Evolutionary conservation across 257 asterid species (phyloP).

Genomic region (Nicotiana otophora): DNA sequence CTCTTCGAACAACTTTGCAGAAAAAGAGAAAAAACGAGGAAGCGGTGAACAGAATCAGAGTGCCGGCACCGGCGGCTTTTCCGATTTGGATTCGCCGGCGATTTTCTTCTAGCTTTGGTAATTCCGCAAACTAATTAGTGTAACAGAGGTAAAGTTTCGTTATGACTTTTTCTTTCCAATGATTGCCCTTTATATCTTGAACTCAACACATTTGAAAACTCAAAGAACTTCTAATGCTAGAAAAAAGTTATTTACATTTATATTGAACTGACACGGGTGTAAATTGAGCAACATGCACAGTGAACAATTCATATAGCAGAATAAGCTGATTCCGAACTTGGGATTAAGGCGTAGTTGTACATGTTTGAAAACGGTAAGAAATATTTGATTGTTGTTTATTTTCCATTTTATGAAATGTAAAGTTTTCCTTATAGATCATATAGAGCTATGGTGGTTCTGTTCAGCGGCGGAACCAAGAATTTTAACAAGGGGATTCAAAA

Average conservation of each 20-base stretch:
- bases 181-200: not conserved
- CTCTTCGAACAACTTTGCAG: not conserved
- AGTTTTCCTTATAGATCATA: too few relatives aligned
- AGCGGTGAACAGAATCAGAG: not conserved
- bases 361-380: not conserved
- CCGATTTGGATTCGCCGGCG: not conserved
- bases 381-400: not conserved
- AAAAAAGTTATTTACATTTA: not conserved
- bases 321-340: not conserved
- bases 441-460: not conserved
- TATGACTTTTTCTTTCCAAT: not conserved
- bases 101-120: not conserved
- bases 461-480: too few relatives aligned
- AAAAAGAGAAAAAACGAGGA: not conserved
- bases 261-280: not conserved
- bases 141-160: not conserved
- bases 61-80: not conserved
- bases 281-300: not conserved
- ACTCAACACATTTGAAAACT: not conserved
- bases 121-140: not conserved
- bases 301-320: not conserved
- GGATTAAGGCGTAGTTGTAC: not conserved
- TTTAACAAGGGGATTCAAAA: too few relatives aligned
- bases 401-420: not conserved
- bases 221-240: not conserved